These are phyloP conservation scores for Amylocarpus encephaloides DNA, from an alignment of 2,329 filamentous ascomycete genomes.

Conservation along the genomic window DNA sequence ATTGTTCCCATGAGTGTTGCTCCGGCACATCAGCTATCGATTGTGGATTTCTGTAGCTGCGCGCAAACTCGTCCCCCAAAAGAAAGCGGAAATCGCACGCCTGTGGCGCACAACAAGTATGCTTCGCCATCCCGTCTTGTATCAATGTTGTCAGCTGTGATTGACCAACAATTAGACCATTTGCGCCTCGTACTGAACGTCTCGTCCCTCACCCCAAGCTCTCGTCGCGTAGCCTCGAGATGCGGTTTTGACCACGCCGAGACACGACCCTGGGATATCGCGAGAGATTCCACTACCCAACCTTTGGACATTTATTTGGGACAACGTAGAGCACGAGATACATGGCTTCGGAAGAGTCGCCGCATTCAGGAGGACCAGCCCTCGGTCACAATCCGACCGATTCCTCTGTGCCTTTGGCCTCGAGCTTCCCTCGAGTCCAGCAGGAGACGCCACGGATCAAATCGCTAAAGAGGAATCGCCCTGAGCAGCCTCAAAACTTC, in stretches of 20 bases:
- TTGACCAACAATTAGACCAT: slow-evolving; percentile 10
- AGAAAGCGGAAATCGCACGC: background rate
- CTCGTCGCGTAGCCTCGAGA: background rate
- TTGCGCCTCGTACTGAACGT: slow-evolving; percentile 17
- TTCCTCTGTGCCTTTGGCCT: slow-evolving; percentile 15
- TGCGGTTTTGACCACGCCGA: too few species aligned
- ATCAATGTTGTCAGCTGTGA: background rate
- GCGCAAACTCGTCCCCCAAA: slow-evolving; percentile 12
- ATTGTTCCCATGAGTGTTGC: too few species aligned
- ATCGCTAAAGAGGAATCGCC: slow-evolving; percentile 28
- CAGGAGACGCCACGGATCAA: slow-evolving; percentile 21
- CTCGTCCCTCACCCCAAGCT: slow-evolving; percentile 7
- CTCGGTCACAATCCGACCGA: slow-evolving; percentile 22
- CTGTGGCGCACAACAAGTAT: slow-evolving; percentile 10
- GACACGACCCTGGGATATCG: slow-evolving; percentile 10
- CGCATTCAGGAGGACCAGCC: slow-evolving; percentile 20
- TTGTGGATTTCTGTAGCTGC: slow-evolving; percentile 8
- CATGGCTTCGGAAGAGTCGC: slow-evolving; percentile 29
- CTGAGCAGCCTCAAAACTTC: slow-evolving; percentile 22
- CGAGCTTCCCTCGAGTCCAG: slow-evolving; percentile 13
- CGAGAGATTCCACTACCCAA: background rate
- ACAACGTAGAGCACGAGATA: slow-evolving; percentile 6
- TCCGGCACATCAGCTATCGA: slow-evolving; percentile 4
- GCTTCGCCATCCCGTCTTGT: background rate
- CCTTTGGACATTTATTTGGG: background rate